A percentile compares a stretch with the other conserved stretches of the same genome.
These are phyloP conservation scores for Starmerella roubikii DNA, from an alignment of 805 yeast genomes.

Conservation along the genomic window DNA sequence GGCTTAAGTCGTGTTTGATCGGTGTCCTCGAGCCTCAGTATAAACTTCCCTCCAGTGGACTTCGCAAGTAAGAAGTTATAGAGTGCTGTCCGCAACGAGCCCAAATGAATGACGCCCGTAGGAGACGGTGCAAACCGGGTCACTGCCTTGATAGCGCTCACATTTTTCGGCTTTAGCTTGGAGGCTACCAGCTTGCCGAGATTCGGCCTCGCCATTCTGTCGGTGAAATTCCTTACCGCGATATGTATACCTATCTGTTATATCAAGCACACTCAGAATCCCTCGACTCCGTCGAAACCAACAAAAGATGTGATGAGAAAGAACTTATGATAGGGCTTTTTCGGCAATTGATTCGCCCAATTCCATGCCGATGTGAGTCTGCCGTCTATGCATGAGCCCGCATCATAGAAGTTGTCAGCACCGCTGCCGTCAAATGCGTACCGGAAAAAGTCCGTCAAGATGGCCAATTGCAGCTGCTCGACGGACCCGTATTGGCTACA, in stretches of 20 bases:
- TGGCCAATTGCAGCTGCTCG: constrained; percentile 36
- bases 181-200: constrained; percentile 16
- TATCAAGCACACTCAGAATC: constrained; percentile 28
- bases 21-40: constrained; percentile 82
- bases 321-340: constrained; percentile 49
- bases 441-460: constrained; percentile 39
- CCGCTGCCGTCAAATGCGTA: constrained; percentile 69
- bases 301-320: constrained; percentile 57
- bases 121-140: constrained; percentile 98
- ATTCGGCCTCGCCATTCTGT: constrained; percentile 15
- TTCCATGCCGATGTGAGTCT: constrained; percentile 73
- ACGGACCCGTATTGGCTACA: constrained; percentile 44
- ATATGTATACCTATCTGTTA: too few species aligned
- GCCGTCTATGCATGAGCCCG: constrained; percentile 77
- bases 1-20: constrained; percentile 65
- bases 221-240: not conserved
- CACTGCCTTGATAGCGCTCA: constrained; percentile 39
- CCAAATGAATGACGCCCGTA: constrained; percentile 87
- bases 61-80: constrained; percentile 76
- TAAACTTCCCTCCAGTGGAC: constrained; percentile 64
- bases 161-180: constrained; percentile 1
- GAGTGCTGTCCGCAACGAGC: constrained; percentile 84
- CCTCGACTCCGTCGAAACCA: constrained; percentile 63
- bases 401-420: constrained; percentile 70
- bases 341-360: constrained; percentile 57